Base-by-base conservation (phyloP, 2,329 filamentous ascomycete genomes). In the Trichophyton mentagrophytes region DNA sequence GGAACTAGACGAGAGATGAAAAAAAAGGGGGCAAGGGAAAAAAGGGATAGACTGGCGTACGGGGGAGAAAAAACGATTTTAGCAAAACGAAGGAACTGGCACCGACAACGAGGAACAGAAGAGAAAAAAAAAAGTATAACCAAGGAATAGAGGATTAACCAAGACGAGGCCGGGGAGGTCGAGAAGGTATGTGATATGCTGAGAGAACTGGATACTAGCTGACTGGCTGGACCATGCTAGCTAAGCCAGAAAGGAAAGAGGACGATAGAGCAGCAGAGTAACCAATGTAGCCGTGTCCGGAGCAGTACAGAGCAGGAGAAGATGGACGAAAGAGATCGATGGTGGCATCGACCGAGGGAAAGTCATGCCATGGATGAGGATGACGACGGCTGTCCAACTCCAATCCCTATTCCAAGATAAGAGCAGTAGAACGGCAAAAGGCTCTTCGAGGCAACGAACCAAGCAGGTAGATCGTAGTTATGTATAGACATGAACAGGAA, bases 41-140 rank as follows among this genome's bases (percentile, higher is more conserved):
- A 61, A 55, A 63, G 61, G 47, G 65, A 57, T 57, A 42, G 56
- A 59, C 55, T 61, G 44, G 15, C 17, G 47, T 51, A 51, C 11
- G 20, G 27, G 27, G 27, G 6, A 7, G 27, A 7, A 7, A 30
- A n/a, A n/a, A 25, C 22, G 20, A 30, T 51, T 51, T 51, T 51
- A 25, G 20, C 20, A 30, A 25, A 51, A 51, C n/a, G 47, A 51
- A 51, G 47, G 47, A 15, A 46, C 42, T 46, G 15, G 42, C 42
- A 46, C 15, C 15, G 42, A 46, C 15, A 44, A 33, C 42, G 38
- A 58, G 56, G 44, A 58, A 20, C 47, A 30, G 47, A 25, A 20
- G 27, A 27, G 20, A 25, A 13, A 51, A 51, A 13, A 42, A n/a
- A 42, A 7, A 30, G 6, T 30, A 42, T 42, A 42, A n/a, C 11